Conservation (phyloP, 441 rosid species). For the Populus hybrid region DNA sequence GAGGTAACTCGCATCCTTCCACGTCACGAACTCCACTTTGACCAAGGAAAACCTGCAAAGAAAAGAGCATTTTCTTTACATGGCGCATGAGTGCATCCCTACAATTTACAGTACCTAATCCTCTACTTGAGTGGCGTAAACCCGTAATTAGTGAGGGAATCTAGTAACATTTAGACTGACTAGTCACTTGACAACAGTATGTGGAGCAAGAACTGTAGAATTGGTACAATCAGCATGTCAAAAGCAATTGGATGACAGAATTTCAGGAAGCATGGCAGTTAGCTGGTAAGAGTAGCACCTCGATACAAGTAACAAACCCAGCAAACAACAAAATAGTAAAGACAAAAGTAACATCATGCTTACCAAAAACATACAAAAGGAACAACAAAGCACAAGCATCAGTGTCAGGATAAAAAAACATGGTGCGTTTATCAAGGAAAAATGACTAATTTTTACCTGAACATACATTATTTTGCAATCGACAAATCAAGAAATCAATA, state of each 20-base stretch:
- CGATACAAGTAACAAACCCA: not conserved
- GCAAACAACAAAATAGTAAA: not conserved
- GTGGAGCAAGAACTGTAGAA: not conserved
- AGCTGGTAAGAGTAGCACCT: not conserved
- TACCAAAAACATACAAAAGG: no score
- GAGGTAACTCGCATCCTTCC: constrained; percentile 84
- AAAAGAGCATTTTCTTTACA: not conserved
- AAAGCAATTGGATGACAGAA: not conserved
- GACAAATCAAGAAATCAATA: not conserved
- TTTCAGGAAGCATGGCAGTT: not conserved
- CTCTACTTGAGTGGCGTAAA: not conserved
- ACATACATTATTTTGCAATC: not conserved
- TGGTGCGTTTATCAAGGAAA: not conserved
- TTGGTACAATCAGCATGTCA: not conserved
- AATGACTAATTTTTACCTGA: not conserved
- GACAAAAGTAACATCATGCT: not conserved
- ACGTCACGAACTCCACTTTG: constrained; percentile 74
- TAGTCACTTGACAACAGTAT: not conserved
- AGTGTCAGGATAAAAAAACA: not conserved
- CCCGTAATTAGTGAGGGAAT: constrained; percentile 2
- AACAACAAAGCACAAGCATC: no score
- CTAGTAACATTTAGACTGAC: constrained; percentile 1
- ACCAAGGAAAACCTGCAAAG: constrained; percentile 79
- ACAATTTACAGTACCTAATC: not conserved
- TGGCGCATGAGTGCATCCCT: not conserved